Percentiles rank a stretch among this genome's conserved stretches.
These are phyloP conservation scores for Trichophyton rubrum DNA, from an alignment of 2,329 filamentous ascomycete genomes.

Conservation along the genomic window DNA sequence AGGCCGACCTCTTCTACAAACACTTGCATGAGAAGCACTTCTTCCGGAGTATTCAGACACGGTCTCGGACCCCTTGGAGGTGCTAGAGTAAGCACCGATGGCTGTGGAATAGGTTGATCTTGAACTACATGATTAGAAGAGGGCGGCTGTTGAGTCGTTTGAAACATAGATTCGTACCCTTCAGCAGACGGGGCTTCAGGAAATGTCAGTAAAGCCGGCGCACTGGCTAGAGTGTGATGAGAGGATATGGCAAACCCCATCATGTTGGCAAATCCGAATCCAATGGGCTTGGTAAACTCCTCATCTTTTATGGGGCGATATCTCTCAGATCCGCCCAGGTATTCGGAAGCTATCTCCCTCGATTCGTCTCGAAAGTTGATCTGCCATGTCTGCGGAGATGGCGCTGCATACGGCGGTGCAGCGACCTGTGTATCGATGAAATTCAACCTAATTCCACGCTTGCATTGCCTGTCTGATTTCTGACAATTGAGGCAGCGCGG, in stretches of 20 bases:
- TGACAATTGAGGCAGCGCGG: slow-evolving; percentile 64
- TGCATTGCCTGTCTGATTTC: slow-evolving; percentile 76
- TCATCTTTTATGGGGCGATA: slow-evolving; percentile 50
- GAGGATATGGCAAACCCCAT: slow-evolving; percentile 25
- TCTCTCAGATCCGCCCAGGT: slow-evolving; percentile 61
- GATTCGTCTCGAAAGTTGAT: slow-evolving; percentile 83
- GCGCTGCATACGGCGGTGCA: slow-evolving; percentile 48
- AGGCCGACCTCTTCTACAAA: slow-evolving; percentile 82
- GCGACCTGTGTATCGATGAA: slow-evolving; percentile 77
- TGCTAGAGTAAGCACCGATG: slow-evolving; percentile 28
- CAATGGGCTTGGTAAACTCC: slow-evolving; percentile 14
- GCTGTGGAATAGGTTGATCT: slow-evolving; percentile 14
- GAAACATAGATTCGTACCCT: slow-evolving; percentile 19
- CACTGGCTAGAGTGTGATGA: slow-evolving; percentile 40
- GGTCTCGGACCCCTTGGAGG: slow-evolving; percentile 41
- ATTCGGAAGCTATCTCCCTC: slow-evolving; percentile 78
- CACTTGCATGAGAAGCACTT: slow-evolving; percentile 79
- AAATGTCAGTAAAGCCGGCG: slow-evolving; percentile 39
- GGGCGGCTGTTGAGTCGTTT: slow-evolving; percentile 17
- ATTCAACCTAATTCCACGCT: slow-evolving; percentile 74
- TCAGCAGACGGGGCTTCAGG: slow-evolving; percentile 31
- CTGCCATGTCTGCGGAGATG: slow-evolving; percentile 52
- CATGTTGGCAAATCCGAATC: slow-evolving; percentile 13
- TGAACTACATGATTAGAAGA: slow-evolving; percentile 7
- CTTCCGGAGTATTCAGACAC: slow-evolving; percentile 60